phyloP scores from a whole-genome alignment of 176 grass and related monocot genomes.

The Carex pumila region DNA sequence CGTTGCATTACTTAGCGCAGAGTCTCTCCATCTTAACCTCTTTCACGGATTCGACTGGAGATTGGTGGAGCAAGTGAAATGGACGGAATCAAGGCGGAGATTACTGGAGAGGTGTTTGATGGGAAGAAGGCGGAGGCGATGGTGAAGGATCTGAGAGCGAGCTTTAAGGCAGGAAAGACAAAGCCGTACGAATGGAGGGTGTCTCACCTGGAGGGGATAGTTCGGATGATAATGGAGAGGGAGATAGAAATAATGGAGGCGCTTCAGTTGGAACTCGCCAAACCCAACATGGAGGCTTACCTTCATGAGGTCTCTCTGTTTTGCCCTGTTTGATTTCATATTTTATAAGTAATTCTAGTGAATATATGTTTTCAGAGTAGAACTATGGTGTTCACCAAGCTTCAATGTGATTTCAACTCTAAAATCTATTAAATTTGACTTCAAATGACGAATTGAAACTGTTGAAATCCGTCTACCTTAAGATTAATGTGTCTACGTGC shows the following conservation, averaged over 20 bases:
- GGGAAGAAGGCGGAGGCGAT: conserved; percentile 21
- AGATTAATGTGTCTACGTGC: no score
- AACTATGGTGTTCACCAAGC: no score
- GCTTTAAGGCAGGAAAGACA: conserved; percentile 56
- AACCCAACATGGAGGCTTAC: conserved; percentile 64
- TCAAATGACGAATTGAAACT: no score
- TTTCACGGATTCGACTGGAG: neutral
- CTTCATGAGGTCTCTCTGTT: conserved; percentile 50
- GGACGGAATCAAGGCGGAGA: conserved; percentile 11
- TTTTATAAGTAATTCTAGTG: no score
- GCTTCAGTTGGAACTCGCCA: conserved; percentile 63
- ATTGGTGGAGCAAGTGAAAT: neutral
- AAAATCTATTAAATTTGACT: no score
- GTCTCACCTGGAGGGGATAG: conserved; percentile 48
- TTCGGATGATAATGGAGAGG: conserved; percentile 60
- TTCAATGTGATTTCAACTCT: no score
- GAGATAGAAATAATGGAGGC: conserved; percentile 64
- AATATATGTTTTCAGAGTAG: neutral
- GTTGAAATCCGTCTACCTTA: no score
- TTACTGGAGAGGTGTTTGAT: neutral
- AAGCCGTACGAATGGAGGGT: conserved; percentile 51
- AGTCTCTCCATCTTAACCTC: neutral
- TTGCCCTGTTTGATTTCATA: neutral
- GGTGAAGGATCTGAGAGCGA: conserved; percentile 36
- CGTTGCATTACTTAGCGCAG: neutral